A percentile compares a stretch with the other conserved stretches of the same genome.
These are phyloP conservation scores for Luvunga scandens DNA, from an alignment of 345 rosid species.

Conservation along the genomic window DNA sequence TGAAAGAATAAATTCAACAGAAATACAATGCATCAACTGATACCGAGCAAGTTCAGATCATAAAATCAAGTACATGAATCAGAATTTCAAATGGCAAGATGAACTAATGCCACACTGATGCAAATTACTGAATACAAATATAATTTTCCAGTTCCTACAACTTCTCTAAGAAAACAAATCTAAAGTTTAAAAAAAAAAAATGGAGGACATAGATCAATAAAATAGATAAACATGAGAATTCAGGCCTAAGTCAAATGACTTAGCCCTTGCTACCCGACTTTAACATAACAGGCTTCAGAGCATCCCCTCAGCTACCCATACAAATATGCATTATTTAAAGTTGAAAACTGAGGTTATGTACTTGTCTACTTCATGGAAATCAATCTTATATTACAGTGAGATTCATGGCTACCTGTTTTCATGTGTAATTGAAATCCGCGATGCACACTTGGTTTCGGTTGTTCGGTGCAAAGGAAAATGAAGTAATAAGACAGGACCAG, in stretches of 20 bases:
- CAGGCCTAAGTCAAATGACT: background rate
- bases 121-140: background rate
- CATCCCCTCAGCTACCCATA: background rate
- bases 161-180: too few species aligned
- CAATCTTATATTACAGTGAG: background rate
- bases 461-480: conserved; percentile 50
- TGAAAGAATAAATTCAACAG: conserved; percentile 22
- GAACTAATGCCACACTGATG: background rate
- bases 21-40: background rate
- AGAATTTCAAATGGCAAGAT: background rate
- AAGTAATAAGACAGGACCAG: conserved; percentile 60
- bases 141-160: background rate
- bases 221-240: background rate
- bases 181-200: too few species aligned
- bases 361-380: background rate
- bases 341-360: background rate
- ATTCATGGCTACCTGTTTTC: conserved; percentile 17
- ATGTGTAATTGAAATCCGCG: conserved; percentile 6
- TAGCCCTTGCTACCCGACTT: background rate
- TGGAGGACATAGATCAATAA: background rate
- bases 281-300: background rate
- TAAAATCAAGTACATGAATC: background rate
- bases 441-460: conserved; percentile 12
- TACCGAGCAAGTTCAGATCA: background rate
- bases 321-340: background rate